phyloP scores from a whole-genome alignment of 2,329 filamentous ascomycete genomes.

The Penicillium glabrum region DNA sequence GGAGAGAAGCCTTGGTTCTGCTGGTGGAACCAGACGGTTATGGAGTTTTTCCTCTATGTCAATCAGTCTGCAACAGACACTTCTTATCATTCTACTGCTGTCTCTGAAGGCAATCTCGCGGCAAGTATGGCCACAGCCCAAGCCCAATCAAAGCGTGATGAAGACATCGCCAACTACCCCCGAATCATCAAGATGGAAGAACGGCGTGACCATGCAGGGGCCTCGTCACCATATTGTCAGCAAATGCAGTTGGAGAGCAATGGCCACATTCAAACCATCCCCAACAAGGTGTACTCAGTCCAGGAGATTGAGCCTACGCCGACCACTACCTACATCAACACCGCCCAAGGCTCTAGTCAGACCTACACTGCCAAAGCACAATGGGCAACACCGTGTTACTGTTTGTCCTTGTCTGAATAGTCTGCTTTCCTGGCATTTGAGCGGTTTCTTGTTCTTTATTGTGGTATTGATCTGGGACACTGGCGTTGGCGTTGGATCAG shows the following conservation, averaged over 20 bases:
- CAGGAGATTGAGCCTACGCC: constrained; percentile 37
- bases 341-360: constrained; percentile 23
- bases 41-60: constrained; percentile 68
- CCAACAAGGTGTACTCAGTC: constrained; percentile 30
- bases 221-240: constrained; percentile 59
- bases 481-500: constrained; percentile 26
- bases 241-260: constrained; percentile 62
- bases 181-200: constrained; percentile 67
- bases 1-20: constrained; percentile 68
- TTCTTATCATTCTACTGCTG: constrained; percentile 20
- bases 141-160: constrained; percentile 13
- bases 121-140: constrained; percentile 20
- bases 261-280: constrained; percentile 39
- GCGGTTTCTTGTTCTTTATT: constrained; percentile 18
- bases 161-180: constrained; percentile 42
- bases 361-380: constrained; percentile 38
- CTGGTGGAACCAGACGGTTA: constrained; percentile 66
- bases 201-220: constrained; percentile 51
- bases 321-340: constrained; percentile 33
- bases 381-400: constrained; percentile 38
- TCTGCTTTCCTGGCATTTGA: constrained; percentile 14
- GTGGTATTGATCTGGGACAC: constrained; percentile 15
- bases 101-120: constrained; percentile 15
- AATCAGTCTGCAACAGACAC: constrained; percentile 48
- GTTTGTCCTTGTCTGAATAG: constrained; percentile 36